These are phyloP conservation scores for Penicillium sp. DNA, from an alignment of 2,329 filamentous ascomycete species.

Conservation along the genomic window DNA sequence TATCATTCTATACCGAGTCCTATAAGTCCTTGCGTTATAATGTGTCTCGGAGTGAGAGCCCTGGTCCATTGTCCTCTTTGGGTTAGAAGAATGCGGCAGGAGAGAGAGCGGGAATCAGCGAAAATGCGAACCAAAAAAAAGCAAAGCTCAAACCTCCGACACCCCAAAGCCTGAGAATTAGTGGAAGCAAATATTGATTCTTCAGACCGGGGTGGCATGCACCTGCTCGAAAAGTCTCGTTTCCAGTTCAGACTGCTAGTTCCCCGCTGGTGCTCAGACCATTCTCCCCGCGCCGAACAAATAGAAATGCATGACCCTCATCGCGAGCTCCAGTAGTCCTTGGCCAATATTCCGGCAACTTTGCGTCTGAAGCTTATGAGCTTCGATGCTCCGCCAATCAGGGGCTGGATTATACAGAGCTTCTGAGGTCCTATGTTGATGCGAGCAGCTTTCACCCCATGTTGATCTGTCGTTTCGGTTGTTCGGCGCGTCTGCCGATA, in stretches of 20 bases:
- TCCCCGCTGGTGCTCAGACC: slow-evolving; percentile 10
- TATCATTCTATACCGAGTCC: not conserved
- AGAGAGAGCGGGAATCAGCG: no score
- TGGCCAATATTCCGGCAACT: not conserved
- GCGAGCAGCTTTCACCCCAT: not conserved
- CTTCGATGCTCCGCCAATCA: not conserved
- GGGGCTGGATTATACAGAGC: not conserved
- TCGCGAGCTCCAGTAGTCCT: not conserved
- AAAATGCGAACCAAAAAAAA: not conserved
- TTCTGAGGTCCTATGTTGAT: not conserved
- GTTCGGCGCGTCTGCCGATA: not conserved
- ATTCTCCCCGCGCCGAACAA: not conserved
- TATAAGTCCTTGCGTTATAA: not conserved
- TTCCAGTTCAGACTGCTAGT: slow-evolving; percentile 2
- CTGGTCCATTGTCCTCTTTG: not conserved
- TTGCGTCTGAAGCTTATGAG: not conserved
- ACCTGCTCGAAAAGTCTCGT: slow-evolving; percentile 6
- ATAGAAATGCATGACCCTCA: not conserved
- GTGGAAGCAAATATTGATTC: not conserved
- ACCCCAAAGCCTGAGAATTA: not conserved
- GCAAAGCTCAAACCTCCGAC: not conserved
- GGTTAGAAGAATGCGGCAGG: not conserved
- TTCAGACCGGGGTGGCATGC: slow-evolving; percentile 8
- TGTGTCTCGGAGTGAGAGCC: not conserved
- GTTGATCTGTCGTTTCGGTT: not conserved